Evolutionary conservation across 805 yeast species (phyloP).

Genomic region (Candida golubevii): DNA sequence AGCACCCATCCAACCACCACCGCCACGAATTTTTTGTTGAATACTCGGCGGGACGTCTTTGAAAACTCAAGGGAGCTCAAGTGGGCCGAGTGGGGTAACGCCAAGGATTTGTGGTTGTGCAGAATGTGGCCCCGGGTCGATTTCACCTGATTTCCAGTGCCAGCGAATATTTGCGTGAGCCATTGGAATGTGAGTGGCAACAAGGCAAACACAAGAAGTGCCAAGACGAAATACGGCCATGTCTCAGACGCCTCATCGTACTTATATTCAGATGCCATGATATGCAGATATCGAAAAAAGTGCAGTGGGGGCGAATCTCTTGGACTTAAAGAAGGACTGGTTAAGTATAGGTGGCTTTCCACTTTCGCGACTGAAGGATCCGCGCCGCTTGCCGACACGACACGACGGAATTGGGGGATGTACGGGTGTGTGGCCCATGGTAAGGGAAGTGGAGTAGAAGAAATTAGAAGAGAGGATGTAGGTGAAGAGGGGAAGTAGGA

Average conservation of each 20-base stretch:
- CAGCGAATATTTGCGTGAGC: slow-evolving; percentile 18
- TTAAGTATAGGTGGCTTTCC: too few relatives aligned
- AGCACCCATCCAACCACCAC: slow-evolving; percentile 58
- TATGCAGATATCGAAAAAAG: neutral
- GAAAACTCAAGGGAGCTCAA: slow-evolving; percentile 25
- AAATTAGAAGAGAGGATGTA: too few relatives aligned
- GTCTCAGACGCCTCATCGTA: slow-evolving; percentile 89
- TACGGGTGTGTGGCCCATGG: too few relatives aligned
- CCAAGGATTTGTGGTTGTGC: slow-evolving; percentile 28
- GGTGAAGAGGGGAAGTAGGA: too few relatives aligned
- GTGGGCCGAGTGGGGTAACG: slow-evolving; percentile 23
- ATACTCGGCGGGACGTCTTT: slow-evolving; percentile 28
- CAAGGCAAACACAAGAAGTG: slow-evolving; percentile 62
- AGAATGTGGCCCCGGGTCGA: slow-evolving; percentile 29
- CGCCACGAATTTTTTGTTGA: slow-evolving; percentile 34
- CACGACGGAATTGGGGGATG: too few relatives aligned
- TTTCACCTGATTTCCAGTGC: slow-evolving; percentile 15
- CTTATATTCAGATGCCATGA: slow-evolving; percentile 51
- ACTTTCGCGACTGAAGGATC: too few relatives aligned
- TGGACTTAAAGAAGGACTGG: too few relatives aligned
- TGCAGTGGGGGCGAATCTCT: too few relatives aligned
- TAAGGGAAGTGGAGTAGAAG: too few relatives aligned
- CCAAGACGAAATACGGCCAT: slow-evolving; percentile 87
- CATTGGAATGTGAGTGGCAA: slow-evolving; percentile 56
- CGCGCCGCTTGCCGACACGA: too few relatives aligned